Evolutionary conservation across 257 asterid genomes (phyloP).

Genomic region (Eucommia ulmoides): DNA sequence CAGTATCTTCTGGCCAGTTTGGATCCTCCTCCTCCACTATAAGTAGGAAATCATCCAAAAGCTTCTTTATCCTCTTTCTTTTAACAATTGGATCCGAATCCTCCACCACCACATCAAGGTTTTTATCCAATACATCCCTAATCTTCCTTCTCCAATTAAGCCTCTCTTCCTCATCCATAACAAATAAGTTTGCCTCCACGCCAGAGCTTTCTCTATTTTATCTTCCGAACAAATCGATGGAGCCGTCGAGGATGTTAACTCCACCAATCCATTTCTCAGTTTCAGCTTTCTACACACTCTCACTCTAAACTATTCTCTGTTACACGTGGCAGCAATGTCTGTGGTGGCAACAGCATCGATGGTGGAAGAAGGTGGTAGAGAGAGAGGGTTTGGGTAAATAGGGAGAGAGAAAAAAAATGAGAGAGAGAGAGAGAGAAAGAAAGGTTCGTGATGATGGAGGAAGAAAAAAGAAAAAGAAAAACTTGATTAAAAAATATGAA

Average conservation of each 20-base stretch:
- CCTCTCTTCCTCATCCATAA: constrained; percentile 76
- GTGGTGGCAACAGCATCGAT: too few relatives aligned
- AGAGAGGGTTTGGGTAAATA: too few relatives aligned
- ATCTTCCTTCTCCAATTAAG: constrained; percentile 79
- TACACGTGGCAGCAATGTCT: too few relatives aligned
- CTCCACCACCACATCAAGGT: constrained; percentile 57
- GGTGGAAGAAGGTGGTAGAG: too few relatives aligned
- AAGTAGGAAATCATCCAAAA: constrained; percentile 86
- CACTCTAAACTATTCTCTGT: too few relatives aligned
- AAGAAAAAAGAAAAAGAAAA: too few relatives aligned
- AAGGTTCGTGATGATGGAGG: too few relatives aligned
- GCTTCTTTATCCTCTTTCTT: constrained; percentile 65
- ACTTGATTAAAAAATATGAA: too few relatives aligned
- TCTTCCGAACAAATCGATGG: constrained; percentile 29
- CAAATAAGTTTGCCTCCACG: constrained; percentile 20
- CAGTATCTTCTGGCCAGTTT: constrained; percentile 90
- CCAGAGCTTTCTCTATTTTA: constrained; percentile 39
- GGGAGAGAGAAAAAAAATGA: too few relatives aligned
- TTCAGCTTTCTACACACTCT: constrained; percentile 46
- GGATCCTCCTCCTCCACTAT: constrained; percentile 95
- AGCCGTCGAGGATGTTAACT: too few relatives aligned
- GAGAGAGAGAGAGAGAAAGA: too few relatives aligned
- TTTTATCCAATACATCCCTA: constrained; percentile 45
- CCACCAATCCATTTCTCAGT: constrained; percentile 24
- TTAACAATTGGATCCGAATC: constrained; percentile 56